A percentile compares a stretch with the other conserved stretches of the same genome.
Evolutionary conservation across 1,284 basidiomycete species (phyloP).

Genomic region (Schizopora paradoxa): DNA sequence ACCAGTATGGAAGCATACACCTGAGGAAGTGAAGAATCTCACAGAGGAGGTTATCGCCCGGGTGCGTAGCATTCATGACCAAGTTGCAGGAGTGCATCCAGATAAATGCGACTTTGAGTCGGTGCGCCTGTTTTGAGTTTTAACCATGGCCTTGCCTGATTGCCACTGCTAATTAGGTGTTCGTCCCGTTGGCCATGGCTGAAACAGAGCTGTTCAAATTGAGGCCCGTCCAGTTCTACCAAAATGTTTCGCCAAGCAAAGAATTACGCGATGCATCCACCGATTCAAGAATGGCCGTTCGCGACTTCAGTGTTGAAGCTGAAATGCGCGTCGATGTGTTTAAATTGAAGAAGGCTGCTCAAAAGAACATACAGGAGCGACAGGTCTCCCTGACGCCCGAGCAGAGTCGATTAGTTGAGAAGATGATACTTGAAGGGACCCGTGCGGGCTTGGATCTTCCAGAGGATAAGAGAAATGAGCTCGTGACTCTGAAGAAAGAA

Average conservation of each 20-base stretch:
- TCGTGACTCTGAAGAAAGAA: conserved; percentile 61
- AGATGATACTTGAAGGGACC: conserved; percentile 72
- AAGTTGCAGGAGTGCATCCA: conserved; percentile 53
- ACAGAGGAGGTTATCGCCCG: conserved; percentile 56
- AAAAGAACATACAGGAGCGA: conserved; percentile 57
- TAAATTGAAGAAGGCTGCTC: conserved; percentile 61
- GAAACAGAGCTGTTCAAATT: conserved; percentile 50
- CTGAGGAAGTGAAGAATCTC: conserved; percentile 51
- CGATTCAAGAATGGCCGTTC: conserved; percentile 60
- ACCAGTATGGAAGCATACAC: conserved; percentile 64
- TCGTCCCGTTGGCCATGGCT: conserved; percentile 55
- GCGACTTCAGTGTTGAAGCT: conserved; percentile 63
- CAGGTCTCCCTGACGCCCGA: conserved; percentile 59
- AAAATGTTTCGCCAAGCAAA: conserved; percentile 70
- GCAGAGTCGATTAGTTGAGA: conserved; percentile 67
- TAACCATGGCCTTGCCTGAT: no score
- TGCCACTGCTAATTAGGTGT: conserved; percentile 44
- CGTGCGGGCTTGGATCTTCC: conserved; percentile 71
- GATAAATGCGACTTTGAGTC: conserved; percentile 54
- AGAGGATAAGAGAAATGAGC: conserved; percentile 50
- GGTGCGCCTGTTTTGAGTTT: no score
- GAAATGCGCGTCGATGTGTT: conserved; percentile 77
- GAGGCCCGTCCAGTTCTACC: conserved; percentile 70
- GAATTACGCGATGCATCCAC: conserved; percentile 71
- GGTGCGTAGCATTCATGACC: conserved; percentile 53